These are phyloP conservation scores for Dichomitus squalens DNA, from an alignment of 1,284 basidiomycete species.

Conservation along the genomic window DNA sequence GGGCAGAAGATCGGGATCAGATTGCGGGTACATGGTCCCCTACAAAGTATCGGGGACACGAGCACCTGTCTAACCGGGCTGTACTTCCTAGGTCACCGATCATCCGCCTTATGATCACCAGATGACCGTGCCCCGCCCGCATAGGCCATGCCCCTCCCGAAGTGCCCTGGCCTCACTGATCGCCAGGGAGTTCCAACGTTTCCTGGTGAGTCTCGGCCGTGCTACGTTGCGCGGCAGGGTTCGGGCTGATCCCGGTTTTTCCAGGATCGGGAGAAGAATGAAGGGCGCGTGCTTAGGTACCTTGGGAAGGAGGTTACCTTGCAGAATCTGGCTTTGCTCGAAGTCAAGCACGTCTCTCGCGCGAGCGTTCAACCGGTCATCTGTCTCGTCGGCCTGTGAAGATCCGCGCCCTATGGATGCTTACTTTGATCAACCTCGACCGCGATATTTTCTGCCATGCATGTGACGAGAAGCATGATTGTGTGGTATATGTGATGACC, in stretches of 20 bases:
- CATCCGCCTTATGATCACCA: constrained; percentile 1
- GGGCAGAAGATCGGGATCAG: constrained; percentile 4
- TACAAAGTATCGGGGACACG: neutral
- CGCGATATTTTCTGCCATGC: no score
- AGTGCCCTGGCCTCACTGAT: neutral
- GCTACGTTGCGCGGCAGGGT: neutral
- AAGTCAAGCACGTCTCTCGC: neutral
- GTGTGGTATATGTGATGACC: no score
- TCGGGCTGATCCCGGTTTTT: neutral
- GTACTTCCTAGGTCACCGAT: neutral
- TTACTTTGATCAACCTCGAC: no score
- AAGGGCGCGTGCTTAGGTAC: neutral
- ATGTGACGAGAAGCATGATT: no score
- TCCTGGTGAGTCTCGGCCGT: neutral
- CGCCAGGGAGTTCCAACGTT: neutral
- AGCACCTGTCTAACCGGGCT: neutral
- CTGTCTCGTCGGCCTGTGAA: no score
- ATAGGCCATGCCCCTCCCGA: neutral
- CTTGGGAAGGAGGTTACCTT: neutral
- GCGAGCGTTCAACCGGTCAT: constrained; percentile 4
- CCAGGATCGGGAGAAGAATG: neutral
- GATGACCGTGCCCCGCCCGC: neutral
- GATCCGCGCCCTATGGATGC: no score
- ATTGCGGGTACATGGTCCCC: neutral
- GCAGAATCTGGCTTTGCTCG: neutral